Evolutionary conservation across 148 eudicot species (phyloP), one percentile per base, ranked within the genome.

Genomic region (Fagopyrum homotropicum): DNA sequence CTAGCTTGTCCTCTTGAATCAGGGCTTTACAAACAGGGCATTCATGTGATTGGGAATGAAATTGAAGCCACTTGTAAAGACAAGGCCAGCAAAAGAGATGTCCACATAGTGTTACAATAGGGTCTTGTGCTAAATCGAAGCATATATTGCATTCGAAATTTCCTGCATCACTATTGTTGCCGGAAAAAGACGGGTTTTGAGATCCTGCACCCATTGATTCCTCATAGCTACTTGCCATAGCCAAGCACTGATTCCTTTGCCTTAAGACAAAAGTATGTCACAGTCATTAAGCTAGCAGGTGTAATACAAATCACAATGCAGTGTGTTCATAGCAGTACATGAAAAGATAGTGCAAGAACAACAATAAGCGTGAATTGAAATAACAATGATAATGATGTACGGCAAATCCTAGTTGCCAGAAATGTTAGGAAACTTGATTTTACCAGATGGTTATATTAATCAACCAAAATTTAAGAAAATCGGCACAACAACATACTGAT

Each of bases 1-100:
- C 89, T 55, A 91, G 83, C 73, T 86, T 89, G 9, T 89, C 84
- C 74, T 91, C 90, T 52, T 86, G 77, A 56, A 91, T 69, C 7
- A 91, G 82, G 60, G 93, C 94, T 81, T 91, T 91, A 74, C 97
- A 91, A 77, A 91, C 97, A 0, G 93, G 97, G 73, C 97, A 91
- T 73, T 89, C 97, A 9, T 89, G 92, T 2, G 86, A 85, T 73
- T 86, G 92, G 14, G 97, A 91, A 45, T 89, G 92, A 46, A 73
- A 78, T 49, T 82, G 83, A 5, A 91, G 84, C 97, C 97, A 91
- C 51, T 85, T 85, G 74, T 85, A 91, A 2, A 91, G 83, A 80
- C 97, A 91, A 0, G 97, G 92, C 97, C 97, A 91, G 51, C 94
- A 89, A 78, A 75, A 89, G 7, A 88, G 87, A 76, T 88, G 93